Percentiles rank a stretch among this genome's conserved stretches.
These are phyloP conservation scores for Neurospora sp. DNA, from an alignment of 495 filamentous ascomycete species.

Conservation along the genomic window DNA sequence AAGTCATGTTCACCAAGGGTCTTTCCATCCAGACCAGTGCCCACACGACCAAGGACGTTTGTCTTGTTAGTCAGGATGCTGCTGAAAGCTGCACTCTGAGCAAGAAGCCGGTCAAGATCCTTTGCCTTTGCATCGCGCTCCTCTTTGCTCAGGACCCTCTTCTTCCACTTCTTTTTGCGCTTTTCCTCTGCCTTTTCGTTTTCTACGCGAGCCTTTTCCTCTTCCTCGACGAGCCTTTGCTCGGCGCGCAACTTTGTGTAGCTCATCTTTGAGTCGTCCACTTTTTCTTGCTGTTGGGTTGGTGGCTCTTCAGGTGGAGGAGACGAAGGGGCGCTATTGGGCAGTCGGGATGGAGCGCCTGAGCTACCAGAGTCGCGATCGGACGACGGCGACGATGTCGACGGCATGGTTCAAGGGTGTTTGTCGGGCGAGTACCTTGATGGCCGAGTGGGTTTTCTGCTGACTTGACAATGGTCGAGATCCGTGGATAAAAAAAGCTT, in stretches of 20 bases:
- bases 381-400: slow-evolving; percentile 15
- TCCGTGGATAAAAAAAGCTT: background rate
- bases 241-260: slow-evolving; percentile 27
- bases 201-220: slow-evolving; percentile 35
- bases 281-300: background rate
- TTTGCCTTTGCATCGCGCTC: slow-evolving; percentile 43
- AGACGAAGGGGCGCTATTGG: slow-evolving; percentile 36
- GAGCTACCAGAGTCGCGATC: slow-evolving; percentile 19
- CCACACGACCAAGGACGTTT: slow-evolving; percentile 42
- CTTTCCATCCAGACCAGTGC: slow-evolving; percentile 41
- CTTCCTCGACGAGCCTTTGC: slow-evolving; percentile 41
- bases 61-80: slow-evolving; percentile 47
- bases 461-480: background rate
- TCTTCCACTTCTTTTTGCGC: slow-evolving; percentile 37
- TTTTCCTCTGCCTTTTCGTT: slow-evolving; percentile 41
- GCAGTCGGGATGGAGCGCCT: slow-evolving; percentile 18
- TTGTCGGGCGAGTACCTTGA: background rate
- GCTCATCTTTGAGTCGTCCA: slow-evolving; percentile 24
- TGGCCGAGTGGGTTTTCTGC: background rate
- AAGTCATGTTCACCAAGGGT: slow-evolving; percentile 66
- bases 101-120: slow-evolving; percentile 40
- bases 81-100: slow-evolving; percentile 37
- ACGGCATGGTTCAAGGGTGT: slow-evolving; percentile 12
- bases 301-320: slow-evolving; percentile 20
- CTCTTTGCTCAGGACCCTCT: slow-evolving; percentile 37